Evolutionary conservation across 371 early-diverging fungal genomes (phyloP).

Genomic region (Blastocladiella emersonii): DNA sequence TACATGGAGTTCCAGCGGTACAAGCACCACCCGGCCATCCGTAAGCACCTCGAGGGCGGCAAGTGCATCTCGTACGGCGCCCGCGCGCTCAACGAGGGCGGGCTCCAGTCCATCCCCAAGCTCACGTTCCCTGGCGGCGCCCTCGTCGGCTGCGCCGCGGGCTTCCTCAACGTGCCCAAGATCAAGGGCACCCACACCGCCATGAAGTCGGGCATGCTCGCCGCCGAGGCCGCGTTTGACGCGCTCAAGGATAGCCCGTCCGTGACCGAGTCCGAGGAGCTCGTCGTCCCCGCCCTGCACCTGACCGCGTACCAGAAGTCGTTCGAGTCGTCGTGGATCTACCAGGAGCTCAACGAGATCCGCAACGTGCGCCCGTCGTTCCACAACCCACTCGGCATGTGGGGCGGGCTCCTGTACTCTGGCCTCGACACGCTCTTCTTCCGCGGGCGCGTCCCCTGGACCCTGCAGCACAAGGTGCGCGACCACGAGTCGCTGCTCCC

Average conservation of each 20-base stretch:
- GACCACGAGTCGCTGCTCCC: conserved; percentile 68
- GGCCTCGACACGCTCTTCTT: conserved; percentile 80
- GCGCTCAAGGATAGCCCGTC: conserved; percentile 23
- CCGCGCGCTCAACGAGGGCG: conserved; percentile 91
- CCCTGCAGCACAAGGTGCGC: conserved; percentile 73
- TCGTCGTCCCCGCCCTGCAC: conserved; percentile 27
- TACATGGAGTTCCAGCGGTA: conserved; percentile 93
- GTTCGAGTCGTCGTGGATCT: conserved; percentile 81
- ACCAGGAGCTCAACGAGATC: conserved; percentile 76
- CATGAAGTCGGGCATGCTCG: conserved; percentile 90
- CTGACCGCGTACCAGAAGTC: conserved; percentile 62
- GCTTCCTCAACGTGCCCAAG: conserved; percentile 93
- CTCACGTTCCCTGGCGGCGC: conserved; percentile 92
- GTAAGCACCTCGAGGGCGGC: conserved; percentile 74
- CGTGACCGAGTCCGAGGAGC: conserved; percentile 7
- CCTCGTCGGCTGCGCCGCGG: conserved; percentile 90
- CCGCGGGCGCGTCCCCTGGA: conserved; percentile 85
- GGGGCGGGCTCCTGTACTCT: conserved; percentile 74
- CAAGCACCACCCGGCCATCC: conserved; percentile 84
- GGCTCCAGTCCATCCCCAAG: conserved; percentile 82
- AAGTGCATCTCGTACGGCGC: conserved; percentile 90
- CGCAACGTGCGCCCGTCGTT: conserved; percentile 90
- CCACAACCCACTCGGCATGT: conserved; percentile 73
- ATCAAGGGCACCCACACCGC: conserved; percentile 98
- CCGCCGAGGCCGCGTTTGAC: conserved; percentile 71